A percentile compares a stretch with the other conserved stretches of the same genome.
phyloP scores from a whole-genome alignment of 345 rosid species.

The Noccaea caerulescens region DNA sequence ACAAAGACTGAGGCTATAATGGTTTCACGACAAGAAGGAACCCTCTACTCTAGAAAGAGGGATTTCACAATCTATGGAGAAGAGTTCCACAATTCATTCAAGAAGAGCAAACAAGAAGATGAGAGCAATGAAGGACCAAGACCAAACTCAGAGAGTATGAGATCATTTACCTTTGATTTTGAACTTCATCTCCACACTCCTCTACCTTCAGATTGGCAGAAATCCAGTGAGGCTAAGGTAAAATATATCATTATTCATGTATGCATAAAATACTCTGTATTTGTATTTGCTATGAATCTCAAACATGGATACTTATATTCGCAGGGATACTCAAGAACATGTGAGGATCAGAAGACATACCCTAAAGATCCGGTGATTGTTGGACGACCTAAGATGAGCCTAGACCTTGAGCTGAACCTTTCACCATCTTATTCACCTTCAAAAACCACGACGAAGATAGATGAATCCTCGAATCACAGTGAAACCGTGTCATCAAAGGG shows the following conservation, averaged over 20 bases:
- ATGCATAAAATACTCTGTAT: background rate
- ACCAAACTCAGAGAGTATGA: constrained; percentile 33
- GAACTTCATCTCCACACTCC: constrained; percentile 44
- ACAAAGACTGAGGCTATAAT: constrained; percentile 23
- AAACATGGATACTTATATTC: constrained; percentile 8
- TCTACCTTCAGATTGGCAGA: constrained; percentile 35
- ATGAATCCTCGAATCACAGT: constrained; percentile 25
- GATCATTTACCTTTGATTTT: constrained; percentile 39
- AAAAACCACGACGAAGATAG: constrained; percentile 18
- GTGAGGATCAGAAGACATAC: constrained; percentile 53
- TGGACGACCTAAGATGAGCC: constrained; percentile 52
- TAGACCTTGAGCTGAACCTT: constrained; percentile 80
- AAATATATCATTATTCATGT: background rate
- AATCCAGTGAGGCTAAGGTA: constrained; percentile 39
- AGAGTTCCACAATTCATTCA: constrained; percentile 39
- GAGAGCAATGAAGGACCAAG: constrained; percentile 30
- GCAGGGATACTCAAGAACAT: constrained; percentile 47
- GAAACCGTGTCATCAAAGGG: constrained; percentile 29
- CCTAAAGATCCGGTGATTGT: constrained; percentile 45
- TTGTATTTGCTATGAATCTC: constrained; percentile 16
- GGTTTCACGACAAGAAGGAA: constrained; percentile 44
- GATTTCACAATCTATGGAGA: constrained; percentile 32
- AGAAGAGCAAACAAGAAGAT: constrained; percentile 41
- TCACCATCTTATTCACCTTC: constrained; percentile 50
- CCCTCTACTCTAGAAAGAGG: constrained; percentile 42